A percentile compares a stretch with the other conserved stretches of the same genome.
phyloP scores from a whole-genome alignment of 1,284 basidiomycete genomes.

The Hypsizygus ulmarius region DNA sequence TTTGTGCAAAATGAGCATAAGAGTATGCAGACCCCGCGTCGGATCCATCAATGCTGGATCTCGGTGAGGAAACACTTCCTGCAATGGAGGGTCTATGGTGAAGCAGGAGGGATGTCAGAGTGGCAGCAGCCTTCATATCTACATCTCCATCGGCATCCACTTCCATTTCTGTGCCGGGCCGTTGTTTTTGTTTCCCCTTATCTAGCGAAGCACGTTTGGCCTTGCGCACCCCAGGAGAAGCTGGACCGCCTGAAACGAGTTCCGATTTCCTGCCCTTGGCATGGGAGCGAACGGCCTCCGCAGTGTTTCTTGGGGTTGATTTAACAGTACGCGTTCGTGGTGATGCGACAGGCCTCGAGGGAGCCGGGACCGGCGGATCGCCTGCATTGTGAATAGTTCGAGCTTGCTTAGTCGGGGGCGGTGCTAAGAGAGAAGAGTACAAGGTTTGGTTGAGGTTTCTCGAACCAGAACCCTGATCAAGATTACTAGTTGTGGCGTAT shows the following conservation, averaged over 20 bases:
- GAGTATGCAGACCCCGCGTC: conserved; percentile 55
- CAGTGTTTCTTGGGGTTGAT: conserved; percentile 37
- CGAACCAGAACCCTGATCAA: conserved; percentile 28
- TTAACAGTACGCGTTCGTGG: conserved; percentile 38
- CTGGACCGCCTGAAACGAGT: conserved; percentile 26
- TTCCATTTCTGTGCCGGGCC: conserved; percentile 32
- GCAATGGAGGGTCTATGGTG: conserved; percentile 59
- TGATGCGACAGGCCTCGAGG: conserved; percentile 41
- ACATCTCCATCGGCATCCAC: conserved; percentile 53
- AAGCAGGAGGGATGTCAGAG: conserved; percentile 67
- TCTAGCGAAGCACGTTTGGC: conserved; percentile 36
- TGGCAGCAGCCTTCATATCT: conserved; percentile 78
- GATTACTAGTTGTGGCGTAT: conserved; percentile 25
- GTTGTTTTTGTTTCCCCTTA: conserved; percentile 52
- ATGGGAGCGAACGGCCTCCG: conserved; percentile 46
- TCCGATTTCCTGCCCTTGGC: conserved; percentile 31
- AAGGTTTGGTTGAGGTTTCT: conserved; percentile 49
- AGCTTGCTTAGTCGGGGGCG: conserved; percentile 68
- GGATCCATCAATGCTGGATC: conserved; percentile 65
- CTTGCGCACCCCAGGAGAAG: conserved; percentile 34
- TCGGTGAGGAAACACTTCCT: conserved; percentile 57
- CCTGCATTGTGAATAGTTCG: conserved; percentile 70
- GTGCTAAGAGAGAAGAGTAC: conserved; percentile 70
- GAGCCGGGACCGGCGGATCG: conserved; percentile 64
- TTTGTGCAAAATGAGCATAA: conserved; percentile 60